Conservation (phyloP, 164 flowering plant genomes). For the Saururus chinensis region DNA sequence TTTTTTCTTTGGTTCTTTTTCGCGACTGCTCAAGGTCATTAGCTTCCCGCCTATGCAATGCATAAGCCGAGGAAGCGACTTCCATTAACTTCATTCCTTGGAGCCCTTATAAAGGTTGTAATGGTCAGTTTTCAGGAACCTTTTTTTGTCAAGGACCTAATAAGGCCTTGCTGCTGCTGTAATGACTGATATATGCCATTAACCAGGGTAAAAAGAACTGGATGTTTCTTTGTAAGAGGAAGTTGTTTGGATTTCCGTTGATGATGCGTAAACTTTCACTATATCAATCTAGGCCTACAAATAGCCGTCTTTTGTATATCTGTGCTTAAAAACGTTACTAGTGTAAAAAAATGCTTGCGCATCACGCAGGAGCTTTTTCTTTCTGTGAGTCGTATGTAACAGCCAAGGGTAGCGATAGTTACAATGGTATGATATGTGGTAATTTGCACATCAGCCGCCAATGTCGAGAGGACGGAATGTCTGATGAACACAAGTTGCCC, state of each 20-base stretch:
- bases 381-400: too few species aligned
- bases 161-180: neutral
- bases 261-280: neutral
- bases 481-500: too few species aligned
- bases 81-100: constrained; percentile 4
- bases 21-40: neutral
- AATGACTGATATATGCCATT: neutral
- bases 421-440: too few species aligned
- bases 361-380: too few species aligned
- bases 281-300: neutral
- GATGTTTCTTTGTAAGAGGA: neutral
- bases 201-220: neutral
- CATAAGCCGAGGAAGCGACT: constrained; percentile 37
- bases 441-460: neutral
- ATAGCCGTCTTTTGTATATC: neutral
- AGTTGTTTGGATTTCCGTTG: neutral
- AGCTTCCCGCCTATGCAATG: constrained; percentile 59
- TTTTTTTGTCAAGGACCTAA: too few species aligned
- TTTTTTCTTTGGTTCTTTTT: neutral
- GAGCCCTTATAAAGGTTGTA: neutral
- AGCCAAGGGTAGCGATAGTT: too few species aligned
- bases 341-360: too few species aligned
- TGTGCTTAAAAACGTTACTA: neutral
- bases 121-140: neutral
- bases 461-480: too few species aligned